Conservation (phyloP, 352 stramenopile species). For the Phytophthora sp. region DNA sequence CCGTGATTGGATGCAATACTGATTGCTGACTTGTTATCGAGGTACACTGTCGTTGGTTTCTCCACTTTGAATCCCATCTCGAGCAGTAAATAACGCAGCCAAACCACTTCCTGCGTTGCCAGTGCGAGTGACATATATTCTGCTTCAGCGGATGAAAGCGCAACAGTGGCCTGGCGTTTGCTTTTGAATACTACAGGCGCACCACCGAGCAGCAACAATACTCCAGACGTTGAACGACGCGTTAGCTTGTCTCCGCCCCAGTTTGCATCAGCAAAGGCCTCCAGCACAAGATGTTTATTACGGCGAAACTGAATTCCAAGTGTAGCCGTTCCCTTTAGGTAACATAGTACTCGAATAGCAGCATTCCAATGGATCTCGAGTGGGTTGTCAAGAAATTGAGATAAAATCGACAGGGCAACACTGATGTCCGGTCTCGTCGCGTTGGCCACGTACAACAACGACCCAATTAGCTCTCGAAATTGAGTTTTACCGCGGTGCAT, state of each 20-base stretch:
- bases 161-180: neutral
- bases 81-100: neutral
- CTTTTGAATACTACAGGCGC: neutral
- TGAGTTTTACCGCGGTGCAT: neutral
- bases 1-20: neutral
- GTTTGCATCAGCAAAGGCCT: neutral
- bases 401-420: neutral
- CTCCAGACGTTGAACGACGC: neutral
- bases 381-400: neutral
- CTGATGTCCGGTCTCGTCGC: slow-evolving; percentile 18
- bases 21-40: neutral
- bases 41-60: neutral
- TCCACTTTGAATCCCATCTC: neutral
- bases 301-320: neutral
- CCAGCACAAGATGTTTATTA: too few relatives aligned
- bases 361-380: neutral
- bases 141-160: neutral
- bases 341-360: neutral
- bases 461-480: slow-evolving; percentile 7
- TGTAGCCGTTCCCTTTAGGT: neutral
- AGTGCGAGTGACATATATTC: neutral
- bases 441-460: slow-evolving; percentile 23
- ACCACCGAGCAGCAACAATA: neutral
- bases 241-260: neutral
- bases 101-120: neutral